These are phyloP conservation scores for Yamadazyma olivae DNA, from an alignment of 805 yeast species.

Conservation along the genomic window DNA sequence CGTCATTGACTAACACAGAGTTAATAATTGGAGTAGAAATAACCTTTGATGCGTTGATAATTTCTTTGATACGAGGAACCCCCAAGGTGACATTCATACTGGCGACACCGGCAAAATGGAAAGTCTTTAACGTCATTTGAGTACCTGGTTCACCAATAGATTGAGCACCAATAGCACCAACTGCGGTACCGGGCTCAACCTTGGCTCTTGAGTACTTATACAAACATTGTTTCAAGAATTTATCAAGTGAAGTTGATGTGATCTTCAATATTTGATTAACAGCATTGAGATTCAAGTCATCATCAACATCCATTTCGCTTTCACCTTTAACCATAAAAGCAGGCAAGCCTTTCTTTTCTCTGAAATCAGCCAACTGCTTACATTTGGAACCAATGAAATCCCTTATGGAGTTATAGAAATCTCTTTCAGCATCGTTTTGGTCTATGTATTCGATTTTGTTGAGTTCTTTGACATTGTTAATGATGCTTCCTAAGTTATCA, in stretches of 20 bases:
- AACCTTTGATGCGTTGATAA: conserved; percentile 92
- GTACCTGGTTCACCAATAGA: conserved; percentile 99
- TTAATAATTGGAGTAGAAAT: conserved; percentile 97
- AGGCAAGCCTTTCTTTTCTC: conserved; percentile 52
- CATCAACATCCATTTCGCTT: conserved; percentile 36
- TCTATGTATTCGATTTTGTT: conserved; percentile 67
- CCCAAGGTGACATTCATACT: conserved; percentile 98
- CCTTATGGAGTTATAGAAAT: conserved; percentile 73
- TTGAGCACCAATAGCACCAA: conserved; percentile 99
- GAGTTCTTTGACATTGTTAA: conserved; percentile 34
- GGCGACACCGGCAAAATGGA: conserved; percentile 99
- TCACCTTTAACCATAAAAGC: conserved; percentile 39
- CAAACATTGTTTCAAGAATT: conserved; percentile 74
- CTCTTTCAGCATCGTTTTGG: conserved; percentile 83
- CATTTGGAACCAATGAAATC: conserved; percentile 62
- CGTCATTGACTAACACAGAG: conserved; percentile 86
- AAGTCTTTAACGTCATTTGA: conserved; percentile 88
- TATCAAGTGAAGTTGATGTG: conserved; percentile 53
- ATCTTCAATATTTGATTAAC: conserved; percentile 68
- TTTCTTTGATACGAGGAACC: conserved; percentile 99
- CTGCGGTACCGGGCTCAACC: conserved; percentile 99
- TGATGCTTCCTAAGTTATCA: conserved; percentile 69
- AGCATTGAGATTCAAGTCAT: conserved; percentile 33
- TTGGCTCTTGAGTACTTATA: conserved; percentile 81
- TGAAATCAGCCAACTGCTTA: conserved; percentile 47